Evolutionary conservation across 176 grass and related monocot species (phyloP).

Genomic region (Aegilops bicornis): DNA sequence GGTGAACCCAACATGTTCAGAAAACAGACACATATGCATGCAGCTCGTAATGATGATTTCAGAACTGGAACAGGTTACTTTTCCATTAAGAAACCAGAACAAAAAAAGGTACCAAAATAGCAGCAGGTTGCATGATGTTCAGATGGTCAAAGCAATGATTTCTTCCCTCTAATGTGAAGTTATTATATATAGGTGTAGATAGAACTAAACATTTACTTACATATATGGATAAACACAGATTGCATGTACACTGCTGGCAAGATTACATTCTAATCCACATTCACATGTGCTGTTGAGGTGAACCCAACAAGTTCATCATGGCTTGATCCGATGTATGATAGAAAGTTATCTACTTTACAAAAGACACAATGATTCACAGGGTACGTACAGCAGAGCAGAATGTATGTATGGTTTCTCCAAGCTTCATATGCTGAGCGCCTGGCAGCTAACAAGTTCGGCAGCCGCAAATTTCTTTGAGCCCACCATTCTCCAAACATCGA

Average conservation of each 20-base stretch:
- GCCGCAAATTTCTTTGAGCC: constrained; percentile 47
- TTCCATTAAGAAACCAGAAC: too few species aligned
- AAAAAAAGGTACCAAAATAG: too few species aligned
- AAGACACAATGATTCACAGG: neutral
- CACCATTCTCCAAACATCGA: constrained; percentile 58
- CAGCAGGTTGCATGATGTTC: too few species aligned
- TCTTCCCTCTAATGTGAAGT: neutral
- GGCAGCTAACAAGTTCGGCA: constrained; percentile 73
- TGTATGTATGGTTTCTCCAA: neutral
- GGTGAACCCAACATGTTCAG: neutral
- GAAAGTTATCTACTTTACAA: neutral
- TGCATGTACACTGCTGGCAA: neutral
- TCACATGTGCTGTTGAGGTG: neutral
- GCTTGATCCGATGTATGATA: neutral
- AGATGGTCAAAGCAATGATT: neutral
- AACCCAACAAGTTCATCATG: neutral
- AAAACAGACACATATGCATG: too few species aligned
- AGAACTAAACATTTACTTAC: neutral
- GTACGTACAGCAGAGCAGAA: neutral
- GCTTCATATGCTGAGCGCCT: constrained; percentile 59
- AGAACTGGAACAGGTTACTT: too few species aligned
- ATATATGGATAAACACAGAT: neutral
- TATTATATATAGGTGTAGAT: neutral
- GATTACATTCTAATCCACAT: neutral
- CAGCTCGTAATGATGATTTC: too few species aligned